Base-by-base conservation (phyloP, 2,329 filamentous ascomycete genomes). In the Onygena corvina region DNA sequence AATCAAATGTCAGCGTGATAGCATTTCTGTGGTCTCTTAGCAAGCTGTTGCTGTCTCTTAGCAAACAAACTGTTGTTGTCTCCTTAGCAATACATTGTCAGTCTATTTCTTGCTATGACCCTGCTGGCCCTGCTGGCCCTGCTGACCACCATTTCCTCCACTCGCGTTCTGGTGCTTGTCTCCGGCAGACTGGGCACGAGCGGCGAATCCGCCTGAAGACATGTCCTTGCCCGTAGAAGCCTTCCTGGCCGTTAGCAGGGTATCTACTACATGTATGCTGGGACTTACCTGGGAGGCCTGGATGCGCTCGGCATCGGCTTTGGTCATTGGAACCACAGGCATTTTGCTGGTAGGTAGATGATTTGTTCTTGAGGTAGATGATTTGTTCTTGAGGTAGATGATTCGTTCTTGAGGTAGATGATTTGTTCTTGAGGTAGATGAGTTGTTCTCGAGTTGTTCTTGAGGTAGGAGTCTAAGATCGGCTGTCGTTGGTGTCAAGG, bases 241-340 rank as follows among this genome's bases (percentile, higher is more conserved):
- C 47, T 49, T 16, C 3, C 12, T 6, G 29, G n/a, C 4, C 3
- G 21, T 47, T 35, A 25, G 14, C 11, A 18, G 20, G 11, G 14
- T 23, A 14, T n/a, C 30, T n/a, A 27, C 14, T n/a, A 31, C n/a
- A 20, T 31, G 16, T 9, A 12, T n/a, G 12, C 8, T 20, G 9
- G 6, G 12, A 33, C 38, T 50, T 50, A 20, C 48, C 48, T 50
- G 40, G 20, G 48, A 46, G 18, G 48, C 46, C n/a, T 46, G 40
- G 20, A 50, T 50, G 48, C 48, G 48, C 4, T 38, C 46, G 20
- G 40, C 40, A 46, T 50, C 48, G n/a, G 16, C 21, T 18, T 50
- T 11, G 21, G 38, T 46, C n/a, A 27, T 46, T 31, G 44, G 25
- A 34, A 42, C 12, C 12, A 42, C 36, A 7, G 36, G 36, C 36